Conservation (phyloP, 2,329 filamentous ascomycete genomes). For the Aurifilum marmelostoma region DNA sequence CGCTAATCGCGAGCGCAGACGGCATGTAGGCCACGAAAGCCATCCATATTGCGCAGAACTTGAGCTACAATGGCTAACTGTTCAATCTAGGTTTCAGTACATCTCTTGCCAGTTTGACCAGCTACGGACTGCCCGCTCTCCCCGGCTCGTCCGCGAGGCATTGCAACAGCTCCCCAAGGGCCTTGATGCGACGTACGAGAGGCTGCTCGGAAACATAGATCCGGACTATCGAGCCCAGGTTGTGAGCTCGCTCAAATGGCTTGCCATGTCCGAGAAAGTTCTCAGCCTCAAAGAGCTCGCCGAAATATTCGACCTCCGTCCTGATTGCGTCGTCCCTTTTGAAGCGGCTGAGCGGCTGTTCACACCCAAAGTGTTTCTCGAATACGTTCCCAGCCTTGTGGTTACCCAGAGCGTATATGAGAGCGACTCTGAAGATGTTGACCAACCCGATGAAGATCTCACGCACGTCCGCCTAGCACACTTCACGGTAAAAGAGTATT, state of each 20-base stretch:
- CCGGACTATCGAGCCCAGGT: neutral
- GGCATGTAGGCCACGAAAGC: neutral
- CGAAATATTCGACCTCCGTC: neutral
- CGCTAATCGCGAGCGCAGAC: neutral
- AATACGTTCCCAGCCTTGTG: neutral
- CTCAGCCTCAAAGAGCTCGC: neutral
- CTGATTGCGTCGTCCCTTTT: neutral
- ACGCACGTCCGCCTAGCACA: neutral
- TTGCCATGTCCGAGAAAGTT: neutral
- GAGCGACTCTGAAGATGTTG: neutral
- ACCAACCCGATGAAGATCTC: no score
- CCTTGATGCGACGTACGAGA: neutral
- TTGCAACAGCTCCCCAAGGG: neutral
- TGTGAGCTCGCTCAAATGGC: neutral
- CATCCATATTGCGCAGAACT: neutral
- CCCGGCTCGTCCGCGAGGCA: neutral
- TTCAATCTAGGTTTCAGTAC: neutral
- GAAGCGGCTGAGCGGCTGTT: neutral
- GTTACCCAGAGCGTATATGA: neutral
- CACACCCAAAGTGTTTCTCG: neutral
- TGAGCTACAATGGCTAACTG: neutral
- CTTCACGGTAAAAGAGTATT: neutral
- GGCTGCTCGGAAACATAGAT: neutral
- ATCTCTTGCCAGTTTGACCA: neutral
- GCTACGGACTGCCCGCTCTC: neutral